phyloP scores from a whole-genome alignment of 2,329 filamentous ascomycete genomes.

The Aspergillus chevalieri region DNA sequence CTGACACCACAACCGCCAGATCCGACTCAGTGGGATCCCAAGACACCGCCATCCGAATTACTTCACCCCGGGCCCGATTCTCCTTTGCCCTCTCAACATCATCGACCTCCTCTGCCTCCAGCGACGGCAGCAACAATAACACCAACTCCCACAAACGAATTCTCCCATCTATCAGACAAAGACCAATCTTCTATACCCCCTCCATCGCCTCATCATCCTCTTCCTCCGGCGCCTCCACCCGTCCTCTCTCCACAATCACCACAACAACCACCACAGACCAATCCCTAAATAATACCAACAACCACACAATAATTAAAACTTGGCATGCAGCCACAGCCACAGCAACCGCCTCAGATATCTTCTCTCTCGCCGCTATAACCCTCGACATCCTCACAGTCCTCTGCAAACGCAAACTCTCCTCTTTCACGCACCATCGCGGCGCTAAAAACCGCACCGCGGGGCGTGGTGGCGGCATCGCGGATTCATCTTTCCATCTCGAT shows the following conservation, averaged over 20 bases:
- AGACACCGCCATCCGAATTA: constrained; percentile 30
- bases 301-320: constrained; percentile 28
- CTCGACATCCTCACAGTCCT: constrained; percentile 56
- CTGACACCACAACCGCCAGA: constrained; percentile 12
- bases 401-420: constrained; percentile 50
- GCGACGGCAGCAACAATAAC: constrained; percentile 12
- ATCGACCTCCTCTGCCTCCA: constrained; percentile 29
- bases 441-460: constrained; percentile 46
- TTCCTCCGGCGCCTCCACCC: constrained; percentile 14
- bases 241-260: constrained; percentile 7
- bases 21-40: constrained; percentile 29
- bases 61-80: constrained; percentile 23
- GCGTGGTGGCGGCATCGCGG: constrained; percentile 45
- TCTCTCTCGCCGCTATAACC: constrained; percentile 53
- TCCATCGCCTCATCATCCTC: constrained; percentile 28
- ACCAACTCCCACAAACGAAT: constrained; percentile 12
- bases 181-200: constrained; percentile 26
- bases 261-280: constrained; percentile 10
- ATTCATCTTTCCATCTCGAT: constrained; percentile 52
- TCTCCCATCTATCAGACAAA: constrained; percentile 15
- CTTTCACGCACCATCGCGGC: constrained; percentile 51
- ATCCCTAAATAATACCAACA: constrained; percentile 27
- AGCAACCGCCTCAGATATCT: constrained; percentile 47
- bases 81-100: constrained; percentile 30
- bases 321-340: constrained; percentile 34